Evolutionary conservation across 257 asterid genomes (phyloP), one percentile per base, ranked within the genome.

Genomic region (Petrea volubilis): DNA sequence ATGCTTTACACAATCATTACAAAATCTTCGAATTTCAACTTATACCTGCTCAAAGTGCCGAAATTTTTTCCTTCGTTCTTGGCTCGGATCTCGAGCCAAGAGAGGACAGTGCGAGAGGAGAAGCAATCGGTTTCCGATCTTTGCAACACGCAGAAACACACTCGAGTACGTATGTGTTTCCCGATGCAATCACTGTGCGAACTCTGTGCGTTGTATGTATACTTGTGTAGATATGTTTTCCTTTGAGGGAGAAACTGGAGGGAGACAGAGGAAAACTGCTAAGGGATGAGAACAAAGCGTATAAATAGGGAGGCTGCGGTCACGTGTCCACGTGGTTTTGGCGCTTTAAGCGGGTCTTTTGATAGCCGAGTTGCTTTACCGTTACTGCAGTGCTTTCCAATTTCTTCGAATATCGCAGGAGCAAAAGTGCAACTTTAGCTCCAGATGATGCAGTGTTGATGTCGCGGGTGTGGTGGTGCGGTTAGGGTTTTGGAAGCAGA

Each of bases 11-110:
- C 12, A 43, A 20, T 0, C 27, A 72, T 6, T 21, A 23, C 14
- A 41, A 40, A 29, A 20, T 61, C 21, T 14, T 43, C 4, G 21
- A n/a, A 5, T 14, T 46, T 15, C 21, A 13, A 2, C 6, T 13
- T 14, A 29, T 58, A 74, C 77, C 79, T 71, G 76, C 44, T 73
- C 18, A 43, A 40, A 77, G 62, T 33, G 83, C 73, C 55, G 46
- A n/a, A n/a, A n/a, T n/a, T n/a, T n/a, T n/a, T n/a, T n/a, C n/a
- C n/a, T n/a, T n/a, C n/a, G 82, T 72, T 51, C 90, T 87, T 89
- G 93, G 94, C 96, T 83, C 96, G 92, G 96, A 86, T 88, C 92
- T 88, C 94, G 98, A 93, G 97, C 93, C 97, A 93, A 93, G 90
- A 78, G 82, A 79, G 91, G 85, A 74, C n/a, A 34, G 7, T 44